Percentiles rank a stretch among this genome's conserved stretches.
Evolutionary conservation across 805 yeast genomes (phyloP).

Genomic region (Starmerella powellii): DNA sequence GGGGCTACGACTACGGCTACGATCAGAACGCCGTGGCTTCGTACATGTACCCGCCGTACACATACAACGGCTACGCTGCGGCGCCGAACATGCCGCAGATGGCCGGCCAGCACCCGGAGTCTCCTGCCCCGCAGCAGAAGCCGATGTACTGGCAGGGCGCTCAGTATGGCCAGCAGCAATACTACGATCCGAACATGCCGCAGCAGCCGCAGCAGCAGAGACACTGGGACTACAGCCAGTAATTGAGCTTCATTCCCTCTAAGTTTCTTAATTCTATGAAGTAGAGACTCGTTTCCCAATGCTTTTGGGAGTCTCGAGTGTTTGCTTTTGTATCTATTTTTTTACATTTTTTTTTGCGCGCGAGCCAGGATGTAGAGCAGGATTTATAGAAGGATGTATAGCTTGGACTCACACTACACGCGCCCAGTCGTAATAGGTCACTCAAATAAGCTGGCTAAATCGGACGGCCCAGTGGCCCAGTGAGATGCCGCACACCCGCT

Average conservation of each 20-base stretch:
- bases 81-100: conserved; percentile 2
- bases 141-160: conserved; percentile 10
- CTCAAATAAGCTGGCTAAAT: no score
- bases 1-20: conserved; percentile 9
- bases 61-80: background rate
- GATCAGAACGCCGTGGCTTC: conserved; percentile 1
- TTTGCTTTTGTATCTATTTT: background rate
- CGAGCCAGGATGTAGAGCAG: no score
- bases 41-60: conserved; percentile 6
- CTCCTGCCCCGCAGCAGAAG: conserved; percentile 13
- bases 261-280: no score
- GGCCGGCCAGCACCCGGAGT: conserved; percentile 10
- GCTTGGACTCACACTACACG: no score
- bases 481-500: no score
- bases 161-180: conserved; percentile 8
- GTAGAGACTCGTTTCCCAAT: no score
- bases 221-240: conserved; percentile 7
- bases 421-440: no score
- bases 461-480: no score
- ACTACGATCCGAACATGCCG: conserved; percentile 11
- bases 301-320: no score
- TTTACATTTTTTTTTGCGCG: background rate
- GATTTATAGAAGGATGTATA: background rate
- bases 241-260: background rate
- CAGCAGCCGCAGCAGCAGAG: conserved; percentile 7